These are phyloP conservation scores for Microsporum canis DNA, from an alignment of 2,329 filamentous ascomycete genomes.

Conservation along the genomic window DNA sequence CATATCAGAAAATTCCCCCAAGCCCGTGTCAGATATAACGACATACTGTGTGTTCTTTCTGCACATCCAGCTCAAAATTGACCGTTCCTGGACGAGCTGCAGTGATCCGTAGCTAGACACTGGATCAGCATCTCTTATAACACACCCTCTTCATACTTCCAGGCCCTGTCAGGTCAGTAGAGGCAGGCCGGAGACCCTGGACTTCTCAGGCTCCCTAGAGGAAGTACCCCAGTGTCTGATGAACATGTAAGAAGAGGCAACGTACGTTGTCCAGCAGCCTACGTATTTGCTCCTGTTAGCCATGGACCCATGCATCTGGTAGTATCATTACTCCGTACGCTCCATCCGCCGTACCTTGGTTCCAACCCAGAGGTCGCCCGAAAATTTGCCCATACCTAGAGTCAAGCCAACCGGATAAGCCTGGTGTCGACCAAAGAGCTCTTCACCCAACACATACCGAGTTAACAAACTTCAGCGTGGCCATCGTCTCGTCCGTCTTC, in stretches of 20 bases:
- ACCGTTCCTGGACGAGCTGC: slow-evolving; percentile 50
- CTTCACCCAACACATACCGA: slow-evolving; percentile 39
- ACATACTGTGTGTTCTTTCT: slow-evolving; percentile 53
- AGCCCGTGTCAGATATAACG: not conserved
- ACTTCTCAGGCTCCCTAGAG: too few species aligned
- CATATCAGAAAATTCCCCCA: not conserved
- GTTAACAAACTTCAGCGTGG: slow-evolving; percentile 52
- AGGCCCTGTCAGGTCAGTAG: not conserved
- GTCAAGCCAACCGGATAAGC: slow-evolving; percentile 15
- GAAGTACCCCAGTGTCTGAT: not conserved
- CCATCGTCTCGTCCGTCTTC: slow-evolving; percentile 28
- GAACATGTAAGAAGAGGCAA: not conserved
- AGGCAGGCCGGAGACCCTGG: not conserved
- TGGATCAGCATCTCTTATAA: not conserved
- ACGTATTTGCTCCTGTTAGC: not conserved
- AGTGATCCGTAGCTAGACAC: slow-evolving; percentile 47
- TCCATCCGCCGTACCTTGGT: slow-evolving; percentile 51
- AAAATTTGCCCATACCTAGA: slow-evolving; percentile 74
- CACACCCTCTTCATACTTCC: not conserved
- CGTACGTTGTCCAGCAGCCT: slow-evolving; percentile 34
- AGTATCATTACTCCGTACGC: not conserved
- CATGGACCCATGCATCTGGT: not conserved
- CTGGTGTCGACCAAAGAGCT: slow-evolving; percentile 1
- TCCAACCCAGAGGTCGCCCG: slow-evolving; percentile 76
- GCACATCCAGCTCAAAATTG: slow-evolving; percentile 53